Conservation (phyloP, 257 asterid genomes). For the Solanum megistacrolobum region DNA sequence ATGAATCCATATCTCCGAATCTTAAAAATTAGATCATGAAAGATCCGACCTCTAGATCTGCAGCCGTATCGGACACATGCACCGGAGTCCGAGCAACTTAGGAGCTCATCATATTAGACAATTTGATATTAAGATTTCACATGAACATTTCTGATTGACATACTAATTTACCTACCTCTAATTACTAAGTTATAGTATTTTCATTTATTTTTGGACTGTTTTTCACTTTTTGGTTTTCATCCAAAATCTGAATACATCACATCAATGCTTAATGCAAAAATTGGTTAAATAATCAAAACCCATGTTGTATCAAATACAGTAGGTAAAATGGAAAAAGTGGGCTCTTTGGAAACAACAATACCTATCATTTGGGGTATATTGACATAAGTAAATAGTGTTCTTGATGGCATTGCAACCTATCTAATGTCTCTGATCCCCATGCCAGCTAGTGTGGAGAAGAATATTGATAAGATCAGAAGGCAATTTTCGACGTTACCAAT, state of each 20-base stretch:
- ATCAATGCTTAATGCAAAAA: neutral
- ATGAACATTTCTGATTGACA: neutral
- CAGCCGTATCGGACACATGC: no score
- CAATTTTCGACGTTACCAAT: neutral
- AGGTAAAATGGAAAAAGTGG: neutral
- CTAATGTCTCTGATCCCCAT: neutral
- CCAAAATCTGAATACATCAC: neutral
- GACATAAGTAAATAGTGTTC: neutral
- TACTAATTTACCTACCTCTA: neutral
- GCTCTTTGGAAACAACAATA: neutral
- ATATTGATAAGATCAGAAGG: neutral
- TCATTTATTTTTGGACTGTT: neutral
- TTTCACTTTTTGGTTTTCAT: neutral
- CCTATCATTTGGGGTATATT: neutral
- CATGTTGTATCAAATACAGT: neutral
- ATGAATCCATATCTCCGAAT: no score
- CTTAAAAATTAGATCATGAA: no score
- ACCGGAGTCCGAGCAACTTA: no score
- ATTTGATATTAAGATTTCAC: neutral
- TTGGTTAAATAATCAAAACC: neutral
- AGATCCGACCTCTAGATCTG: no score
- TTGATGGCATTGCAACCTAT: neutral
- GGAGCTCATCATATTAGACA: neutral
- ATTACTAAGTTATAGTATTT: neutral
- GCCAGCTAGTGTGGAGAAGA: neutral